phyloP scores from a whole-genome alignment of 768 basidiomycete species.

The Scleroderma bovista region DNA sequence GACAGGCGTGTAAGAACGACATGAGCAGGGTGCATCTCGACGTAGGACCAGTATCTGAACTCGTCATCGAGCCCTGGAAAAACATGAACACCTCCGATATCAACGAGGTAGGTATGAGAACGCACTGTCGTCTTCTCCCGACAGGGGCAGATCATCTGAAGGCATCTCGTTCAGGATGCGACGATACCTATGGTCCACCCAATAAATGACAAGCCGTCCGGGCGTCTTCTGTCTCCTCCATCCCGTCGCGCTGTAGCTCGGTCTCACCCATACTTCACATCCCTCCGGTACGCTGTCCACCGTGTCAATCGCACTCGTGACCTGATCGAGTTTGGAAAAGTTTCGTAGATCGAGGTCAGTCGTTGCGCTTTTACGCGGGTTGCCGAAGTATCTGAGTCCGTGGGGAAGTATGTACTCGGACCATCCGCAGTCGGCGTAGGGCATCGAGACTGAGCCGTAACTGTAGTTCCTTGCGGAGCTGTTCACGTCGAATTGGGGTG shows the following conservation, averaged over 20 bases:
- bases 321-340: constrained; percentile 41
- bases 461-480: constrained; percentile 24
- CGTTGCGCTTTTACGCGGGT: constrained; percentile 54
- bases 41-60: constrained; percentile 77
- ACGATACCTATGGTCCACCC: constrained; percentile 63
- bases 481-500: constrained; percentile 20
- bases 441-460: constrained; percentile 22
- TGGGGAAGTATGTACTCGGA: constrained; percentile 73
- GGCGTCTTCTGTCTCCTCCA: constrained; percentile 29
- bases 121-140: constrained; percentile 40
- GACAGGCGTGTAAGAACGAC: constrained; percentile 48
- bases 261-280: constrained; percentile 62
- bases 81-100: not conserved
- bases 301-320: constrained; percentile 28
- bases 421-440: constrained; percentile 52
- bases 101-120: constrained; percentile 1
- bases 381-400: constrained; percentile 62
- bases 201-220: constrained; percentile 38
- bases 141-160: constrained; percentile 20
- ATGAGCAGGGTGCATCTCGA: constrained; percentile 78
- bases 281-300: constrained; percentile 31
- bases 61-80: constrained; percentile 63
- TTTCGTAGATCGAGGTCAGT: constrained; percentile 67
- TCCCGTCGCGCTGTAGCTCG: constrained; percentile 19
- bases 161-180: constrained; percentile 46